Evolutionary conservation across 2,329 filamentous ascomycete species (phyloP), one percentile per base, ranked within the genome.

Genomic region (Nothophoma quercina): DNA sequence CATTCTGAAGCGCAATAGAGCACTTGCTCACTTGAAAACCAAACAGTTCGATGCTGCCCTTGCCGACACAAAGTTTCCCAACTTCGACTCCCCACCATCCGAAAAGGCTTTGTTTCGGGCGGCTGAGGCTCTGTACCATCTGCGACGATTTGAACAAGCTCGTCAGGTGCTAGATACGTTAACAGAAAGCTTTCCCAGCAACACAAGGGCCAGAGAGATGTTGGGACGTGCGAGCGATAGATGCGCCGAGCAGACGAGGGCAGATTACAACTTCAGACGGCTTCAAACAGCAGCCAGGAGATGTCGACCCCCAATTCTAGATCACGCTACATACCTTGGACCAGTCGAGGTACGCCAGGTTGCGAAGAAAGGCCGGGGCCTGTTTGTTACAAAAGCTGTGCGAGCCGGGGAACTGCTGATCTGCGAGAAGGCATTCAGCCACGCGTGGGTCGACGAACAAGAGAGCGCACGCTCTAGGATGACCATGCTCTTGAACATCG

Each of bases 391-490:
- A 0, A 67, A 71, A 22, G 58, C 69, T 0, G 78, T 85, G 2
- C 74, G 73, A 39, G 25, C 51, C 46, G 50, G 62, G 9, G 60
- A 63, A 19, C 21, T 64, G 18, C 10, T 63, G 1, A 16, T 63
- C 9, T 85, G 81, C 38, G 83, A 85, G 53, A 86, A 85, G 55
- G 82, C 83, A 0, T 83, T 85, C 58, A 65, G 66, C 0, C 75
- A 83, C 60, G 70, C 55, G 16, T 78, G 70, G 21, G 44, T 49
- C 34, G 58, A 62, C 3, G 68, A 65, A 3, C 46, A 58, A 0
- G 38, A 29, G 1, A 56, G 21, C n/a, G 23, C 18, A 2, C 44
- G 51, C 16, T 50, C 45, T 7, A 65, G 62, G 3, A 51, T 57
- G 9, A 65, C 48, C 1, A n/a, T 79, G 0, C 41, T 81, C 35